phyloP scores from a whole-genome alignment of 2,329 filamentous ascomycete species.

The Venturia asperata region DNA sequence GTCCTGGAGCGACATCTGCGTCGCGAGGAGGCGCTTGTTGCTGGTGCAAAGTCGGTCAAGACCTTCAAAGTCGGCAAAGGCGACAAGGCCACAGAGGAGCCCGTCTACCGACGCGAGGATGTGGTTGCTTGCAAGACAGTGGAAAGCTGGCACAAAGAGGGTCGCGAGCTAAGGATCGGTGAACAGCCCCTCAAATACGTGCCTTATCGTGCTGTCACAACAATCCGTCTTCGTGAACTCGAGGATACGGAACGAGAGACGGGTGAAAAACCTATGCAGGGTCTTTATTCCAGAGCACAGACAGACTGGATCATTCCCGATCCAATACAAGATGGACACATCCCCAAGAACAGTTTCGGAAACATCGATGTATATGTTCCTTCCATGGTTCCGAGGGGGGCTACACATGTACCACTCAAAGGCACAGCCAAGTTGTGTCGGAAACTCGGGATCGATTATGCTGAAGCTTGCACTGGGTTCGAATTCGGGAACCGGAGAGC shows the following conservation, averaged over 20 bases:
- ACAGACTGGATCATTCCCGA: constrained; percentile 94
- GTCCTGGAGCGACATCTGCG: constrained; percentile 80
- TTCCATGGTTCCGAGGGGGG: constrained; percentile 83
- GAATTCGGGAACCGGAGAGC: constrained; percentile 94
- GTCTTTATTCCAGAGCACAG: constrained; percentile 74
- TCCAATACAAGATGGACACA: constrained; percentile 74
- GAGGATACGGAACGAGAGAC: constrained; percentile 74
- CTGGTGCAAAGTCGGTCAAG: constrained; percentile 61
- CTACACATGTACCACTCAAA: constrained; percentile 72
- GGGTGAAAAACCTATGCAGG: constrained; percentile 79
- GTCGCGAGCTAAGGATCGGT: constrained; percentile 64
- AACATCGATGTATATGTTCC: constrained; percentile 95
- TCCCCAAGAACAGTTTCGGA: constrained; percentile 89
- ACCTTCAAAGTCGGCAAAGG: constrained; percentile 70
- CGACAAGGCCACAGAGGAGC: constrained; percentile 64
- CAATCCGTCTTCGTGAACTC: constrained; percentile 79
- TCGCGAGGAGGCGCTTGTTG: constrained; percentile 79
- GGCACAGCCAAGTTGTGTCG: constrained; percentile 76
- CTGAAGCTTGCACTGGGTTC: constrained; percentile 91
- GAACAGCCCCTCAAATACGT: constrained; percentile 76
- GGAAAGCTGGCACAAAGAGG: constrained; percentile 98
- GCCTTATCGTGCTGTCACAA: constrained; percentile 83
- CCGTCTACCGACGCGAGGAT: constrained; percentile 72
- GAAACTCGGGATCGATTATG: constrained; percentile 76
- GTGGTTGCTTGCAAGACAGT: constrained; percentile 80